Conservation (phyloP, 805 yeast genomes). For the Tetrapisispora pingtungensis region DNA sequence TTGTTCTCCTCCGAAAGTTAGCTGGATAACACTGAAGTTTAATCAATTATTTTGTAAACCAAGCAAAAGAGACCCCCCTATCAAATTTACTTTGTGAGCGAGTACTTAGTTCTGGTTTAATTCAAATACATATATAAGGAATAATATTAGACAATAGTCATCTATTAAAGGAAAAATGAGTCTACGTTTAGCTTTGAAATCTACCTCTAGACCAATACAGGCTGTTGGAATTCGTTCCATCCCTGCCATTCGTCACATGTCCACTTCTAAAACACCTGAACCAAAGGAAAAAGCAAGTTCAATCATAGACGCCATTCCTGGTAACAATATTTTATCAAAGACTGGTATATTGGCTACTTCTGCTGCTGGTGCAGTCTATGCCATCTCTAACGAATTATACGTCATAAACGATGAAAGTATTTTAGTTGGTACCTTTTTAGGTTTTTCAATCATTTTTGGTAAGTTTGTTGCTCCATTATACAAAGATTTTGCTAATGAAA, state of each 20-base stretch:
- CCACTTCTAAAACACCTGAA: conserved; percentile 38
- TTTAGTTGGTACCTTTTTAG: conserved; percentile 68
- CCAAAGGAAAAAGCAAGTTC: conserved; percentile 88
- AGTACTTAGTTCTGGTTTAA: too few species aligned
- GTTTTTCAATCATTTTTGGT: conserved; percentile 64
- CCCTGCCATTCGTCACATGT: conserved; percentile 51
- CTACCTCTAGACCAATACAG: conserved; percentile 18
- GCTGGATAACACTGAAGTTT: too few species aligned
- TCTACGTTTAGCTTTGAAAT: conserved; percentile 23
- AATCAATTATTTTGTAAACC: too few species aligned
- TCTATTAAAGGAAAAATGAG: conserved; percentile 12
- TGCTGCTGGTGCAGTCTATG: conserved; percentile 89
- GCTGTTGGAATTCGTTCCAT: conserved; percentile 18
- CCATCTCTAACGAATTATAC: conserved; percentile 86
- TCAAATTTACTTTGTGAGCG: too few species aligned
- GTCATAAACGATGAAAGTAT: conserved; percentile 92
- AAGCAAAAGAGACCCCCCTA: too few species aligned
- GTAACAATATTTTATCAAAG: conserved; percentile 77
- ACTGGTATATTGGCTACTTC: conserved; percentile 93
- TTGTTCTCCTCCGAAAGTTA: too few species aligned
- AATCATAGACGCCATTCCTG: conserved; percentile 87
- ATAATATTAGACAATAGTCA: too few species aligned
- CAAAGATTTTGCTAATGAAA: conserved; percentile 86
- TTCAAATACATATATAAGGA: too few species aligned
- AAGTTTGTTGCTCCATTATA: conserved; percentile 90